Base-by-base conservation (phyloP, 345 rosid genomes). In the Raphanus raphanistrum region DNA sequence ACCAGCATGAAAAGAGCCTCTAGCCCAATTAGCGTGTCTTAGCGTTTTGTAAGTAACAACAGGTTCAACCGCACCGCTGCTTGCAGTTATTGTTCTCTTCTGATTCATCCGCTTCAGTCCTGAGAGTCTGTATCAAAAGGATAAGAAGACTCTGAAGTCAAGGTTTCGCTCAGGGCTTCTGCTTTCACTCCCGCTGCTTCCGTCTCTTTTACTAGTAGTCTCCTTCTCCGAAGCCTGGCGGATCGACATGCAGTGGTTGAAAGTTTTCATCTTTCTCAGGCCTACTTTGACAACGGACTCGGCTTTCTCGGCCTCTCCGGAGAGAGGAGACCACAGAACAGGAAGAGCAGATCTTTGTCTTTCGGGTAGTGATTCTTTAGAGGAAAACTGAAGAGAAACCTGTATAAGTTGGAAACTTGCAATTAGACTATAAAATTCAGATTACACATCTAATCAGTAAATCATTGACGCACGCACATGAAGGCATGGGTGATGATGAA, bases 251-350 rank as follows among this genome's bases (percentile, higher is more conserved):
- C 88, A 92, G 59, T 82, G 86, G 0, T 92, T 92, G 67, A 92
- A 90, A 4, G 90, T 83, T 78, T 92, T 94, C 43, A 94, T 95
- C 86, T 86, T 92, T 74, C 94, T 87, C 48, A 94, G 85, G 61
- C 98, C 94, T 13, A 92, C 92, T 88, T 94, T 94, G 1, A 94
- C 86, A 48, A 90, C 95, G 76, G 97, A 92, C 84, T 94, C 96
- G 12, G 89, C 85, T 82, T 89, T 90, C 62, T 87, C 97, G 7
- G 83, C 79, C 63, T 92, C 96, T 38, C 83, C 88, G 1, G 84
- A 73, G 11, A 70, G 86, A 27, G 88, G 83, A 26, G 95, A 85
- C 7, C 82, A 90, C 58, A 84, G 70, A 57, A 84, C 68, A 69
- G 97, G 83, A 60, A 82, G 79, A 61, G 78, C 59, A 16, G 72